Conservation (phyloP, 164 flowering plant species). For the Akebia trifoliata region DNA sequence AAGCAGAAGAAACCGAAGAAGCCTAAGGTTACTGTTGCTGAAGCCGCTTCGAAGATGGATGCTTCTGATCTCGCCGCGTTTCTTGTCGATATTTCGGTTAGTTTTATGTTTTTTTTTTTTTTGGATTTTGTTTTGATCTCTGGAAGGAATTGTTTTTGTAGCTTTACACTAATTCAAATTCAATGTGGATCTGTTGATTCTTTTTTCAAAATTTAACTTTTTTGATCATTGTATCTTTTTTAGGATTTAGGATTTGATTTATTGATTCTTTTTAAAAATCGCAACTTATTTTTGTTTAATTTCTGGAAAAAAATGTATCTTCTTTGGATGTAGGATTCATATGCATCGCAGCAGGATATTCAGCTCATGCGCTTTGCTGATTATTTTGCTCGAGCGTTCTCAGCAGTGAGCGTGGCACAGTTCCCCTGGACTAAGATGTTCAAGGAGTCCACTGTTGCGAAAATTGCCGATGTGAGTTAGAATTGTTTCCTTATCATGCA, state of each 20-base stretch:
- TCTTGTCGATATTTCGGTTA: slow-evolving; percentile 57
- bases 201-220: no score
- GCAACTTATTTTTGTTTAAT: neutral
- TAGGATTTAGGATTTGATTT: no score
- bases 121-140: slow-evolving; percentile 6
- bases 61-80: slow-evolving; percentile 32
- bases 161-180: no score
- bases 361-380: slow-evolving; percentile 80
- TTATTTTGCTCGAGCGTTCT: slow-evolving; percentile 66
- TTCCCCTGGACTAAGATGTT: slow-evolving; percentile 77
- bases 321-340: slow-evolving; percentile 41
- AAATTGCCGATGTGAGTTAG: slow-evolving; percentile 56
- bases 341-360: slow-evolving; percentile 53
- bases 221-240: no score
- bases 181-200: neutral
- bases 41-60: slow-evolving; percentile 46
- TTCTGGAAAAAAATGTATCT: neutral
- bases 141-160: neutral
- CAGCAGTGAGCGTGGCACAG: slow-evolving; percentile 46
- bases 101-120: slow-evolving; percentile 12
- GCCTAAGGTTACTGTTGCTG: slow-evolving; percentile 42
- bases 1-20: slow-evolving; percentile 43
- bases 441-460: slow-evolving; percentile 55
- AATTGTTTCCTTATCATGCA: no score
- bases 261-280: neutral